Evolutionary conservation across 257 asterid species (phyloP).

Genomic region (Solanum piurae): DNA sequence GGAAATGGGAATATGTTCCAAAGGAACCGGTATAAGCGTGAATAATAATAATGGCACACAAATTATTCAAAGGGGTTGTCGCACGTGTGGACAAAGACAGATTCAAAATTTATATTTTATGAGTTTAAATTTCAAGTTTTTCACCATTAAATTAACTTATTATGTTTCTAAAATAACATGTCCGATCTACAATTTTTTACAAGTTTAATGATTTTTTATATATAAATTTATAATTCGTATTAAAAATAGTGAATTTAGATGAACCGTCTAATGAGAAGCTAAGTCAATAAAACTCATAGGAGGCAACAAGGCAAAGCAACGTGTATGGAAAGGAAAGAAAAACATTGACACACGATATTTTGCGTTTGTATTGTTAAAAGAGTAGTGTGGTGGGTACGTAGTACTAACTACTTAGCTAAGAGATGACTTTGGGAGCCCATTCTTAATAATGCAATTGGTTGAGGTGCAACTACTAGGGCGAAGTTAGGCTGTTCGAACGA

Average conservation of each 20-base stretch:
- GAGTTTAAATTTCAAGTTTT: not conserved
- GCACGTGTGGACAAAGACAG: rapidly evolving
- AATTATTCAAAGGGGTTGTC: not conserved
- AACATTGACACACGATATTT: not conserved
- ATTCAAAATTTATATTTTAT: not conserved
- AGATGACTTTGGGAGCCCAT: not conserved
- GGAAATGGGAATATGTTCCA: not conserved
- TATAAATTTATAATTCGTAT: not conserved
- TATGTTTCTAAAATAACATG: not conserved
- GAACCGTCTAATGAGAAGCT: not conserved
- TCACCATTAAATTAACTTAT: not conserved
- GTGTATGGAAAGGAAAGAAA: conserved; percentile 18
- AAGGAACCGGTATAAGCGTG: not conserved
- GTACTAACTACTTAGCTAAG: not conserved
- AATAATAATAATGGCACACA: not conserved
- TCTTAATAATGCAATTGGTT: not conserved
- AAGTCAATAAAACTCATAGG: not conserved
- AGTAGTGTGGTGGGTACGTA: not conserved
- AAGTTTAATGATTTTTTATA: not conserved
- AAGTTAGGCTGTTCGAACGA: not conserved
- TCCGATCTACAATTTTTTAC: not conserved
- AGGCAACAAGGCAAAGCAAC: conserved; percentile 15
- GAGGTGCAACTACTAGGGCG: not conserved
- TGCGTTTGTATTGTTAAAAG: not conserved
- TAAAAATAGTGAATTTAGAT: not conserved